Conservation (phyloP, 2,329 filamentous ascomycete genomes). For the Exophiala bonariae region DNA sequence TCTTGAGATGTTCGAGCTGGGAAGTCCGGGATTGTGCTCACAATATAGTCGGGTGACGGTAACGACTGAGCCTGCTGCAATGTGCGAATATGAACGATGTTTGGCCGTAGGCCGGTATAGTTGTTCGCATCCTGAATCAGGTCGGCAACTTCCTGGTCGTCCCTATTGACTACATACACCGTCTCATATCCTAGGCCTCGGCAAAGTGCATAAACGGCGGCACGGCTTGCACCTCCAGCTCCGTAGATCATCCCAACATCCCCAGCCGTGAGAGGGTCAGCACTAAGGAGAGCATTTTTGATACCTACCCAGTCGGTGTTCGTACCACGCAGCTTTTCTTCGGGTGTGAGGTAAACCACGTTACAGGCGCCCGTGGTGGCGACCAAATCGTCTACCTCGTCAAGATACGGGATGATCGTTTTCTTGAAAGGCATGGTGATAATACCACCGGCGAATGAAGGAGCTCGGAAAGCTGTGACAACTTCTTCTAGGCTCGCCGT, state of each 20-base stretch:
- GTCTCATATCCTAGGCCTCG: constrained; percentile 26
- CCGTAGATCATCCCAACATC: constrained; percentile 56
- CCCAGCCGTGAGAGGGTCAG: constrained; percentile 41
- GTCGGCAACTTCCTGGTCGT: constrained; percentile 6
- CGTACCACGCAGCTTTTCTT: constrained; percentile 35
- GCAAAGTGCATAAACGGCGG: constrained; percentile 70
- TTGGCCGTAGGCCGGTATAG: constrained; percentile 5
- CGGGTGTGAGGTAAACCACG: constrained; percentile 6
- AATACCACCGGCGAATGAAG: constrained; percentile 35
- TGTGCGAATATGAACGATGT: constrained; percentile 60
- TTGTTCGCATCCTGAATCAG: constrained; percentile 6
- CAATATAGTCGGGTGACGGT: constrained; percentile 2
- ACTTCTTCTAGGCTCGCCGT: constrained; percentile 37
- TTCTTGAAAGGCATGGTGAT: constrained; percentile 48
- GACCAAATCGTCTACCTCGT: constrained; percentile 36
- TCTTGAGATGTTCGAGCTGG: constrained; percentile 4
- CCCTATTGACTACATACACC: constrained; percentile 33
- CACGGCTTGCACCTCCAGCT: constrained; percentile 71
- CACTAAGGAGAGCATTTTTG: constrained; percentile 36
- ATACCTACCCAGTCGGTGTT: constrained; percentile 49
- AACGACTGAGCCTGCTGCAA: constrained; percentile 56
- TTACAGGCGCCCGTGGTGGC: constrained; percentile 31
- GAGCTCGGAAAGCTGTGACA: constrained; percentile 29
- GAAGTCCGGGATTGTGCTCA: constrained; percentile 14
- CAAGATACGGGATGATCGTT: constrained; percentile 37